Evolutionary conservation across 139 green algal species (phyloP), one percentile per base, ranked within the genome.

Genomic region (Haematococcus sp.): DNA sequence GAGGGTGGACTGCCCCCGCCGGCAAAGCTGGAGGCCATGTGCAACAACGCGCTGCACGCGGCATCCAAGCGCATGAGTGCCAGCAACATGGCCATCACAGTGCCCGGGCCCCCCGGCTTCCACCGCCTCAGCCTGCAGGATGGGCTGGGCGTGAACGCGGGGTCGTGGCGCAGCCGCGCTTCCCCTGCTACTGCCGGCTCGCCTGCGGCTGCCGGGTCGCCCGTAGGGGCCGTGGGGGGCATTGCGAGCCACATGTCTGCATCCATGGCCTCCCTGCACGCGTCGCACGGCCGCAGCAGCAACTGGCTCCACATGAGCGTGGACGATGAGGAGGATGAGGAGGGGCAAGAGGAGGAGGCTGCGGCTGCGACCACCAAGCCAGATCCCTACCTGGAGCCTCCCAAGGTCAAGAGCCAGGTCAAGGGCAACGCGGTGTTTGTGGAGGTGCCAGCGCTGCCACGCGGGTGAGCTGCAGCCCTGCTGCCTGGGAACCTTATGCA

Each of bases 351-450:
- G 4, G 66, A 30, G 66, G 25, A 46, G 4, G 66, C 34, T 30
- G 66, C 59, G 27, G 66, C 59, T 5, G 28, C 23, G 20, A 4
- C 27, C 20, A 15, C 16, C 20, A 19, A 59, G 35, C 31, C 16
- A 23, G 66, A 72, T 25, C 46, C 68, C 1, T 67, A 65, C 68
- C 52, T 74, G 17, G 15, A n/a, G 3, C 31, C 68, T 25, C 32
- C 52, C n/a, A 15, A 16, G 17, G 19, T 65, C 7, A 52, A 9
- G 3, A 15, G 34, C 16, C 16, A 23, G 2, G 15, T 69, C 30
- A 34, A 31, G 3, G 23, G 56, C 35, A 34, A 59, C 56, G 33
- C 35, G 44, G 35, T 68, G 40, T 68, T 31, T 27, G n/a, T 61
- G 70, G n/a, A 32, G 70, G 56, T 76, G 25, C 55, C 40, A 19